Conservation (phyloP, 495 filamentous ascomycete species). For the Collariella sp. region DNA sequence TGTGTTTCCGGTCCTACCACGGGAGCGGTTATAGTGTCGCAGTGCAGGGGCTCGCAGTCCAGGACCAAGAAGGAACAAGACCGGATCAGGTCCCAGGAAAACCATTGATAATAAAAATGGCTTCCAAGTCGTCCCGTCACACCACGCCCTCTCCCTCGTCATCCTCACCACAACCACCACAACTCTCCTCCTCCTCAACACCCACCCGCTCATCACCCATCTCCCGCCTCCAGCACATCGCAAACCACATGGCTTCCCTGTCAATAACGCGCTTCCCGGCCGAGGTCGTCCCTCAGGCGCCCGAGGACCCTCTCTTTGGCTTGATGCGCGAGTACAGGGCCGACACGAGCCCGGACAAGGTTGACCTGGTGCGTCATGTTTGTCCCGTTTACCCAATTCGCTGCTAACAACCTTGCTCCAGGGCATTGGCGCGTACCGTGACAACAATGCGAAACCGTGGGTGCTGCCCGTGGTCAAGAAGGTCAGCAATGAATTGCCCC, state of each 20-base stretch:
- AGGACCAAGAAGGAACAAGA: conserved; percentile 8
- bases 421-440: conserved; percentile 94
- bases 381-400: background rate
- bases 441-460: conserved; percentile 97
- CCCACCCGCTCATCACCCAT: conserved; percentile 21
- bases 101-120: conserved; percentile 20
- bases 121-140: conserved; percentile 17
- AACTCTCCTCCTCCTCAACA: conserved; percentile 14
- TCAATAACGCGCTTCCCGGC: conserved; percentile 63
- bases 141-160: conserved; percentile 1
- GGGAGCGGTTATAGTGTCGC: conserved; percentile 4
- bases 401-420: conserved; percentile 12
- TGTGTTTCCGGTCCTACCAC: conserved; percentile 12
- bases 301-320: conserved; percentile 93
- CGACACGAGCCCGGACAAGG: conserved; percentile 77
- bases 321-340: conserved; percentile 81
- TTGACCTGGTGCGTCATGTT: conserved; percentile 56
- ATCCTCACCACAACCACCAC: too few species aligned
- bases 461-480: conserved; percentile 92
- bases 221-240: conserved; percentile 39
- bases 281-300: conserved; percentile 76
- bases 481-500: conserved; percentile 46
- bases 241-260: conserved; percentile 32
- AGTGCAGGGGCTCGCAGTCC: conserved; percentile 17
- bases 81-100: conserved; percentile 4